Conservation (phyloP, 441 rosid genomes). For the Corymbia calophylla region DNA sequence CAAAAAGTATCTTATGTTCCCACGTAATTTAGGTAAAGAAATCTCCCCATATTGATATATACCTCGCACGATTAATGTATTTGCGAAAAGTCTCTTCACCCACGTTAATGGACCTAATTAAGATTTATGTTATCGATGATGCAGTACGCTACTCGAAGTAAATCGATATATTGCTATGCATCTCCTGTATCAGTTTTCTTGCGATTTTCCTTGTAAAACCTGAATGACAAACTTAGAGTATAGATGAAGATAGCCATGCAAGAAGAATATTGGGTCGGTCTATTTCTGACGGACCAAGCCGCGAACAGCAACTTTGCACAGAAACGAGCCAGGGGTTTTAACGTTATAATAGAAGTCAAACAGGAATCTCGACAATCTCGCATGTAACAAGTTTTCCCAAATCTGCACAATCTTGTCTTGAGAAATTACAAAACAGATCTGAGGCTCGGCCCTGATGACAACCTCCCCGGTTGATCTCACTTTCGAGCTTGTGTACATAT, state of each 20-base stretch:
- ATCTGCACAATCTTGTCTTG: neutral
- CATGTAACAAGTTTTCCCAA: neutral
- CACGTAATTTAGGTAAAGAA: neutral
- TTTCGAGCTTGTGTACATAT: neutral
- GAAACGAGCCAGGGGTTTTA: neutral
- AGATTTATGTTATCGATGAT: neutral
- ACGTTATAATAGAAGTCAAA: neutral
- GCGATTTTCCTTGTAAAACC: neutral
- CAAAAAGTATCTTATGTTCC: neutral
- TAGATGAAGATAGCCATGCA: neutral
- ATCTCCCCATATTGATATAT: neutral
- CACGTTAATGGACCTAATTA: neutral
- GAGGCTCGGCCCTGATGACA: neutral
- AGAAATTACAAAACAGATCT: neutral
- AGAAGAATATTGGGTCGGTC: neutral
- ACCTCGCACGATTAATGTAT: neutral
- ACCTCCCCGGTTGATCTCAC: neutral
- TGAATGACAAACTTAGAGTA: neutral
- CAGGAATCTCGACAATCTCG: neutral
- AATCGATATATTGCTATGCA: neutral
- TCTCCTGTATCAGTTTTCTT: neutral
- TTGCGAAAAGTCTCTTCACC: neutral
- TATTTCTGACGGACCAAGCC: neutral
- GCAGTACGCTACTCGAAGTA: neutral
- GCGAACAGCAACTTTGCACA: neutral